These are phyloP conservation scores for Venturia oleaginea DNA, from an alignment of 2,329 filamentous ascomycete genomes.

Conservation along the genomic window DNA sequence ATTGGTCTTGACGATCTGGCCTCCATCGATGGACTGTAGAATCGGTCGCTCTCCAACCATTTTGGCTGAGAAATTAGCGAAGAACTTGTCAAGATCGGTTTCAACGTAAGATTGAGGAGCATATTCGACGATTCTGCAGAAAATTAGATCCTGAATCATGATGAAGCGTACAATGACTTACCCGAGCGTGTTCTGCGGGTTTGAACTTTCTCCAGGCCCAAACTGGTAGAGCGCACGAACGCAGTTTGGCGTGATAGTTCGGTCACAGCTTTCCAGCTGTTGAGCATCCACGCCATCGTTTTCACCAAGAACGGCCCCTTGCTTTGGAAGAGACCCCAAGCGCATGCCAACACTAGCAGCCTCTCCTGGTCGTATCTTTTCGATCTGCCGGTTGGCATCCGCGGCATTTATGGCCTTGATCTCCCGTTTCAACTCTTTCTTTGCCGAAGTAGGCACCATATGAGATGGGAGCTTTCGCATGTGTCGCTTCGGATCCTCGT, in stretches of 20 bases:
- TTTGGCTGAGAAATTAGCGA: constrained; percentile 33
- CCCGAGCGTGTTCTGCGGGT: constrained; percentile 15
- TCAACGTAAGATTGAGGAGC: constrained; percentile 44
- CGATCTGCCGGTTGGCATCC: neutral
- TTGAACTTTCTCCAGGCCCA: constrained; percentile 26
- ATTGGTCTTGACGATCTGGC: constrained; percentile 17
- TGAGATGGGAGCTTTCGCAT: constrained; percentile 18
- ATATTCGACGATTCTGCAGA: constrained; percentile 40
- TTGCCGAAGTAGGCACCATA: constrained; percentile 18
- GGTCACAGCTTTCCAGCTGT: constrained; percentile 28
- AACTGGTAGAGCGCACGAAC: constrained; percentile 39
- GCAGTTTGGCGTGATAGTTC: constrained; percentile 37
- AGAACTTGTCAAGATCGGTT: constrained; percentile 41
- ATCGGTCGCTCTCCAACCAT: constrained; percentile 38
- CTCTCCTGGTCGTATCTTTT: neutral
- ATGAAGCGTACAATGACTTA: neutral
- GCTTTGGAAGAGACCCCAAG: constrained; percentile 13
- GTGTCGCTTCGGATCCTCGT: neutral
- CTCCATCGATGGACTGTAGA: constrained; percentile 40
- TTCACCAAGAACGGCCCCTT: constrained; percentile 11
- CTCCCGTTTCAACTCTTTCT: constrained; percentile 42
- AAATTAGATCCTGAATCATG: neutral
- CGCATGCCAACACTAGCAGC: constrained; percentile 7
- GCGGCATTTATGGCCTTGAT: constrained; percentile 32
- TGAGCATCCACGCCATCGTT: constrained; percentile 4